Percentiles rank a stretch among this genome's conserved stretches.
Conservation (phyloP, 345 rosid species). For the Adansonia digitata region DNA sequence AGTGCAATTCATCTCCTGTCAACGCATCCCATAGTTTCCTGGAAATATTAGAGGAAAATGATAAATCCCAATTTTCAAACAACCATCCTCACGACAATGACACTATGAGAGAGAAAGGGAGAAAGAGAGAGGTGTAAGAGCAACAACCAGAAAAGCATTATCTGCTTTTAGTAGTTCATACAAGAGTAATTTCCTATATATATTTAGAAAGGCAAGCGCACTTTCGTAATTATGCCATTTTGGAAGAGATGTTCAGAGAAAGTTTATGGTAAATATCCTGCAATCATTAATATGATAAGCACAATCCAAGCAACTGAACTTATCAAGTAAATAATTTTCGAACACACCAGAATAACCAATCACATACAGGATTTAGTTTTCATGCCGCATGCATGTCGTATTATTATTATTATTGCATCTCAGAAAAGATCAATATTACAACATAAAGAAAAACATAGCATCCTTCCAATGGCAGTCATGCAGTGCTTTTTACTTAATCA, state of each 20-base stretch:
- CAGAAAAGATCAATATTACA: neutral
- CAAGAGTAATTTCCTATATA: too few relatives aligned
- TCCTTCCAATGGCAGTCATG: neutral
- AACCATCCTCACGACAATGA: neutral
- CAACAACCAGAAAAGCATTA: neutral
- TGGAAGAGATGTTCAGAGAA: too few relatives aligned
- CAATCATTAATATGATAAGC: neutral
- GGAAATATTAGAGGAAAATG: conserved; percentile 20
- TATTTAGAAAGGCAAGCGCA: neutral
- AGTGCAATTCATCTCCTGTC: conserved; percentile 79
- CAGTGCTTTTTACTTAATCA: neutral
- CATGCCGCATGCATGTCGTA: too few relatives aligned
- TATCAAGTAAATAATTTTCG: neutral
- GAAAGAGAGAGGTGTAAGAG: neutral
- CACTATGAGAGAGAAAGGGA: neutral
- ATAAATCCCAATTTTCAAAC: neutral
- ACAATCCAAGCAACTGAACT: neutral
- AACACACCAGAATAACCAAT: neutral
- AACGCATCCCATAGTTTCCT: conserved; percentile 94
- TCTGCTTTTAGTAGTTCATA: neutral
- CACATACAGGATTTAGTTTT: neutral
- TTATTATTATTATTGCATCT: neutral
- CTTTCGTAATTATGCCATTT: too few relatives aligned
- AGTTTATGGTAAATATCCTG: neutral
- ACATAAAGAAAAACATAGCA: neutral